Evolutionary conservation across 2,329 filamentous ascomycete genomes (phyloP).

Genomic region (Gaeumannomyces tritici): DNA sequence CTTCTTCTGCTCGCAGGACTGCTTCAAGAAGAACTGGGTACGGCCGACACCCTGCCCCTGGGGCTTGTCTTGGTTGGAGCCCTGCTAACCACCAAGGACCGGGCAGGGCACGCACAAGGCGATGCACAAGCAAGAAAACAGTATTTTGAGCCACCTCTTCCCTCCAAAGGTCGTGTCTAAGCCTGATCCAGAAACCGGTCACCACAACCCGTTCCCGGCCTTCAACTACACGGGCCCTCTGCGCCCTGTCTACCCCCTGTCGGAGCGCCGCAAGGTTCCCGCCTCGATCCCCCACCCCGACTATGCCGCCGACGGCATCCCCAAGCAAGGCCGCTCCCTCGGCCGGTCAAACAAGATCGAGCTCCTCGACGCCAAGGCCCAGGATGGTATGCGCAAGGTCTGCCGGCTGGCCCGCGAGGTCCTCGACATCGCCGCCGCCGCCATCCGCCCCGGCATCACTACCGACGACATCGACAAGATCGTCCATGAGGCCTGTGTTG

Average conservation of each 20-base stretch:
- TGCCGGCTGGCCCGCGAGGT: slow-evolving; percentile 84
- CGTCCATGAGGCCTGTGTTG: slow-evolving; percentile 89
- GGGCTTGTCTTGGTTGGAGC: not conserved
- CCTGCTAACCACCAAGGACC: not conserved
- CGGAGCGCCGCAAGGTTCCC: slow-evolving; percentile 61
- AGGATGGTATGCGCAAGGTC: slow-evolving; percentile 87
- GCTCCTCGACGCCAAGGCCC: slow-evolving; percentile 68
- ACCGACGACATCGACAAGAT: slow-evolving; percentile 93
- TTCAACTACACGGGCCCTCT: slow-evolving; percentile 75
- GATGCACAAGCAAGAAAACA: slow-evolving; percentile 71
- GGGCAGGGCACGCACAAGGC: slow-evolving; percentile 70
- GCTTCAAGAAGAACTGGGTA: slow-evolving; percentile 98
- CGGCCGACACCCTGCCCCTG: slow-evolving; percentile 22
- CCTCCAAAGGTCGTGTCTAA: slow-evolving; percentile 79
- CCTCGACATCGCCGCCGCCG: slow-evolving; percentile 80
- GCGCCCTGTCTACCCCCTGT: slow-evolving; percentile 81
- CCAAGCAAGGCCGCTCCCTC: slow-evolving; percentile 49
- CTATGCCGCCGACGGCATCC: slow-evolving; percentile 77
- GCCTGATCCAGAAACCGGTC: slow-evolving; percentile 81
- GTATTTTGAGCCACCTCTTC: slow-evolving; percentile 64
- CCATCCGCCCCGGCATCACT: slow-evolving; percentile 80
- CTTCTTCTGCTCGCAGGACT: slow-evolving; percentile 97
- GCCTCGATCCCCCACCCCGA: slow-evolving; percentile 76
- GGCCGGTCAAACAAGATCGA: slow-evolving; percentile 71
- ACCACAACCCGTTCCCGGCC: slow-evolving; percentile 85